Evolutionary conservation across 2,329 filamentous ascomycete species (phyloP).

Genomic region (Pezizomycotina sp.): DNA sequence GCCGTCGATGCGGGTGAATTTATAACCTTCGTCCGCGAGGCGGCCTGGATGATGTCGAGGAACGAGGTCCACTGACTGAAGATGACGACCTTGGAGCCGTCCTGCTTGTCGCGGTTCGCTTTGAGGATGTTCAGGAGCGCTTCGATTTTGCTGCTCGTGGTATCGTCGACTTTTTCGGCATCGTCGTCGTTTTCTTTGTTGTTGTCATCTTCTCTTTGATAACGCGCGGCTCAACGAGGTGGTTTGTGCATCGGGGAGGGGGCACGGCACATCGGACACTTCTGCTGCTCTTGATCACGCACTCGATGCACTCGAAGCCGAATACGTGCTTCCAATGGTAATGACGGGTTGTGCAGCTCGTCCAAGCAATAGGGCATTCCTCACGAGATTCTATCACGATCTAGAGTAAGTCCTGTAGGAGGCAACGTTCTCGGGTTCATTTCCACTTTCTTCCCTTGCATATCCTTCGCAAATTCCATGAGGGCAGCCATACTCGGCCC

Average conservation of each 20-base stretch:
- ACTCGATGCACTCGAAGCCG: slow-evolving; percentile 55
- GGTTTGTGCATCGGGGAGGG: slow-evolving; percentile 40
- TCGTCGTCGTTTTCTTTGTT: slow-evolving; percentile 33
- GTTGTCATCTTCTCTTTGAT: slow-evolving; percentile 39
- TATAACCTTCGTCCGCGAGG: slow-evolving; percentile 43
- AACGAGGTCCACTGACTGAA: slow-evolving; percentile 68
- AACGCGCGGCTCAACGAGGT: slow-evolving; percentile 47
- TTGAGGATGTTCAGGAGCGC: slow-evolving; percentile 58
- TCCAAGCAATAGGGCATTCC: slow-evolving; percentile 74
- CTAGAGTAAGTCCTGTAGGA: slow-evolving; percentile 57
- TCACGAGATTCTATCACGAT: slow-evolving; percentile 66
- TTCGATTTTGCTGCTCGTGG: slow-evolving; percentile 67
- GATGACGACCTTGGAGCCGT: slow-evolving; percentile 50
- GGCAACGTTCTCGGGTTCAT: slow-evolving; percentile 57
- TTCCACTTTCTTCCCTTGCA: slow-evolving; percentile 48
- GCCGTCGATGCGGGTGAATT: slow-evolving; percentile 60
- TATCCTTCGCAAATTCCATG: slow-evolving; percentile 48
- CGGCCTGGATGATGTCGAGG: slow-evolving; percentile 55
- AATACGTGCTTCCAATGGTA: slow-evolving; percentile 74
- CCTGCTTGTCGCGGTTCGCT: slow-evolving; percentile 45
- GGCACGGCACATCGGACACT: slow-evolving; percentile 71
- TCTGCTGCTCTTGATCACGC: slow-evolving; percentile 58
- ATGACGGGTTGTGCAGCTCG: slow-evolving; percentile 52
- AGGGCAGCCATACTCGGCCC: slow-evolving; percentile 58
- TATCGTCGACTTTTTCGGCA: slow-evolving; percentile 42